Evolutionary conservation across 805 yeast genomes (phyloP).

Genomic region (Candida xyloterini): DNA sequence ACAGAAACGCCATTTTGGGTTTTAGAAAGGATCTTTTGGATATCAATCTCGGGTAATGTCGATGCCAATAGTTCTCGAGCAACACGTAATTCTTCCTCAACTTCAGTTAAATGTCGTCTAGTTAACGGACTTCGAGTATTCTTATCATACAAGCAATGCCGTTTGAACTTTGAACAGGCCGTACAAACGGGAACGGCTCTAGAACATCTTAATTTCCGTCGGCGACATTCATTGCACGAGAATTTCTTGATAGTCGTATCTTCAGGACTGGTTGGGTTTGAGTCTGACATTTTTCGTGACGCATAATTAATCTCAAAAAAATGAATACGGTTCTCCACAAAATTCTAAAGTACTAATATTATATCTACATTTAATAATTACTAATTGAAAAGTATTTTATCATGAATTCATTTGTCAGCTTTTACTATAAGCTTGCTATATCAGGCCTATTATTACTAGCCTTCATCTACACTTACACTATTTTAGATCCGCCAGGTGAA

Average conservation of each 20-base stretch:
- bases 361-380: too few species aligned
- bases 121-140: slow-evolving; percentile 15
- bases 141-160: slow-evolving; percentile 18
- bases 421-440: too few species aligned
- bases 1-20: slow-evolving; percentile 7
- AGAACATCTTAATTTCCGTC: slow-evolving; percentile 16
- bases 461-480: too few species aligned
- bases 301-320: neutral
- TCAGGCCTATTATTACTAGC: too few species aligned
- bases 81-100: slow-evolving; percentile 14
- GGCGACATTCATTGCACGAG: slow-evolving; percentile 18
- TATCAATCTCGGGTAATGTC: slow-evolving; percentile 7
- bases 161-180: slow-evolving; percentile 10
- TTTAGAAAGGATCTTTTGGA: slow-evolving; percentile 6
- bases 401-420: too few species aligned
- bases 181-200: slow-evolving; percentile 16
- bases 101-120: slow-evolving; percentile 16
- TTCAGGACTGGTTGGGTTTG: neutral
- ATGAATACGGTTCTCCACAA: neutral
- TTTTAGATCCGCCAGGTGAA: too few species aligned
- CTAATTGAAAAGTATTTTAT: too few species aligned
- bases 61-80: slow-evolving; percentile 6
- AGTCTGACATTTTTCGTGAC: neutral
- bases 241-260: neutral
- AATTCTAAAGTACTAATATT: too few species aligned